Evolutionary conservation across 129 eudicot species (phyloP), one percentile per base, ranked within the genome.

Genomic region (Lactuca sativa): DNA sequence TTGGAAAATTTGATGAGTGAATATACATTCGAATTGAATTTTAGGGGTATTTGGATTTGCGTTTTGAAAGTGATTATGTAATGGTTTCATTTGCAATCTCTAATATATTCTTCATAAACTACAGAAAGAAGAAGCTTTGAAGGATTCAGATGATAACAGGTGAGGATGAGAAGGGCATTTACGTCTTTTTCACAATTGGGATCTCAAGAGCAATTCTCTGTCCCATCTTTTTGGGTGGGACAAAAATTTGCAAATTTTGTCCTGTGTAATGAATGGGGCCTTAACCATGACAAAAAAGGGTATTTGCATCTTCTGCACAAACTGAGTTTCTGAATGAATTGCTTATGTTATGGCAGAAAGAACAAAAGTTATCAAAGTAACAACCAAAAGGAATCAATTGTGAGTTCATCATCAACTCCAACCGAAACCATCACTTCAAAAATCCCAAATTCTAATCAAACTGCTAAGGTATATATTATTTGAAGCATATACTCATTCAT

Each of bases 391-490:
- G 30, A 25, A 25, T 25, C 30, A 25, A 25, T 25, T 25, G 2
- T 30, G 56, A 64, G n/a, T 56, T 56, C 79, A 17, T 70, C 86
- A 64, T 53, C 88, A 77, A 53, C 74, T 63, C 79, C 82, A 72
- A 72, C 25, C 30, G 75, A 73, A 64, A 43, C 64, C 66, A 59
- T 74, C 64, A 76, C 78, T 76, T 71, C 82, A 59, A 82, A 77
- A 80, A 70, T 80, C 64, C 77, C 75, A 43, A 80, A 62, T 66
- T 59, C 73, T 59, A 81, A 79, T 44, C 72, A 57, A 78, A 17
- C 74, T 36, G 25, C 78, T 9, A 86, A 86, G 97, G 92, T 88
- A 82, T 65, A 73, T 21, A 21, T 21, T 25, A 25, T 25, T 25
- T 25, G 30, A 25, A 25, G 30, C 30, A 25, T 25, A 25, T 25